Evolutionary conservation across 805 yeast species (phyloP).

Genomic region (Teunomyces lycoperdinae): DNA sequence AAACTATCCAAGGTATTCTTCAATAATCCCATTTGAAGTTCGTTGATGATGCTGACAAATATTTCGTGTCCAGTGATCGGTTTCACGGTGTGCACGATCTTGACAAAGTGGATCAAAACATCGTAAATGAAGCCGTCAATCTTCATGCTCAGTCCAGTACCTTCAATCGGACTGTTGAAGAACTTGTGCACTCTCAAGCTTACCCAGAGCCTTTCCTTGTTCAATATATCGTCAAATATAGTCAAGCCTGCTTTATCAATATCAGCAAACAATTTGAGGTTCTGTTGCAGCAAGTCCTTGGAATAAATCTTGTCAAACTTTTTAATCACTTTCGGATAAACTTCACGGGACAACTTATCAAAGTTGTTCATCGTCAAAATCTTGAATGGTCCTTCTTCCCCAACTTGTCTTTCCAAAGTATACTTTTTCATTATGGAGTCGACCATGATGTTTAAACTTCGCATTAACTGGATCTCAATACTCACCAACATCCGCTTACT

Average conservation of each 20-base stretch:
- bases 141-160: slow-evolving; percentile 12
- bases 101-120: slow-evolving; percentile 39
- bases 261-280: slow-evolving; percentile 39
- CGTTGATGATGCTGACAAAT: slow-evolving; percentile 35
- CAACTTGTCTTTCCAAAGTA: slow-evolving; percentile 23
- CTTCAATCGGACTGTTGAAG: slow-evolving; percentile 14
- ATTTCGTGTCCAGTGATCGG: slow-evolving; percentile 39
- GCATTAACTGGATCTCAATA: slow-evolving; percentile 44
- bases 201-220: slow-evolving; percentile 34
- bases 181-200: slow-evolving; percentile 25
- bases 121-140: slow-evolving; percentile 41
- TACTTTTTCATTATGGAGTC: slow-evolving; percentile 42
- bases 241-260: slow-evolving; percentile 39
- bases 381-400: slow-evolving; percentile 31
- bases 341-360: slow-evolving; percentile 29
- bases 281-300: slow-evolving; percentile 35
- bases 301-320: slow-evolving; percentile 35
- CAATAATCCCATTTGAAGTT: slow-evolving; percentile 36
- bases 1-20: slow-evolving; percentile 31
- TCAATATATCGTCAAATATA: slow-evolving; percentile 39
- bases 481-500: slow-evolving; percentile 39
- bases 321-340: slow-evolving; percentile 30
- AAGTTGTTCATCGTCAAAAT: slow-evolving; percentile 44
- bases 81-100: slow-evolving; percentile 35
- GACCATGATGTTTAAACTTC: slow-evolving; percentile 38